These are phyloP conservation scores for Akanthomyces dipterigenus DNA, from an alignment of 2,329 filamentous ascomycete genomes.

Conservation along the genomic window DNA sequence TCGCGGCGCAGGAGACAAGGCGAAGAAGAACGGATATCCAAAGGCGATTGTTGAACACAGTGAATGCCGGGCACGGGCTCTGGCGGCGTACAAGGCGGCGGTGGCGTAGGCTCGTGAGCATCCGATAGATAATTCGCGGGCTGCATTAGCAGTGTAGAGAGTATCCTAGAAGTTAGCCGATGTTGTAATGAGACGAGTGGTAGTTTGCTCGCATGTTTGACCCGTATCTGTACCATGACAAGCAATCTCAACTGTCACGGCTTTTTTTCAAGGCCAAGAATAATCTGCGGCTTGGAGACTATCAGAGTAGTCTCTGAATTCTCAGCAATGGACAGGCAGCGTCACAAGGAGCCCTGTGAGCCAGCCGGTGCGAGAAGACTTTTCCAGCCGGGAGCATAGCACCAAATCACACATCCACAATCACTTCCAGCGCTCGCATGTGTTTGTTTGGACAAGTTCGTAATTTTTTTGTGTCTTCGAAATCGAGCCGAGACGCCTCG, in stretches of 20 bases:
- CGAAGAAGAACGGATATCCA: conserved; percentile 65
- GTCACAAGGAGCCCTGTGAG: conserved; percentile 16
- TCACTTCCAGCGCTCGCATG: conserved; percentile 18
- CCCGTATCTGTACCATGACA: conserved; percentile 62
- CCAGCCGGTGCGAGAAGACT: conserved; percentile 45
- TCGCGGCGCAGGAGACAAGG: conserved; percentile 51
- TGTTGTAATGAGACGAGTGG: neutral
- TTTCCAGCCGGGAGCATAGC: conserved; percentile 43
- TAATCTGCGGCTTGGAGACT: conserved; percentile 53
- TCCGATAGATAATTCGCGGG: neutral
- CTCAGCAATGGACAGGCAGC: conserved; percentile 36
- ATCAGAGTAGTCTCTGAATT: conserved; percentile 52
- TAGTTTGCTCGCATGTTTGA: conserved; percentile 38
- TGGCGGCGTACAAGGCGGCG: conserved; percentile 61
- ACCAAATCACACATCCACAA: conserved; percentile 21
- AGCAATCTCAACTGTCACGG: conserved; percentile 47
- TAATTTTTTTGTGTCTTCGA: conserved; percentile 31
- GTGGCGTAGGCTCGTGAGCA: neutral
- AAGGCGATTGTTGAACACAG: conserved; percentile 69
- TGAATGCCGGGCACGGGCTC: conserved; percentile 56
- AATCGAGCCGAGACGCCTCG: conserved; percentile 41
- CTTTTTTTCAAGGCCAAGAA: conserved; percentile 55
- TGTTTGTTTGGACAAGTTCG: conserved; percentile 18
- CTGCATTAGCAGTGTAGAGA: neutral
- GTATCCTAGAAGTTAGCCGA: neutral